Evolutionary conservation across 2,329 filamentous ascomycete genomes (phyloP).

Genomic region (Aspergillus puulaauensis): DNA sequence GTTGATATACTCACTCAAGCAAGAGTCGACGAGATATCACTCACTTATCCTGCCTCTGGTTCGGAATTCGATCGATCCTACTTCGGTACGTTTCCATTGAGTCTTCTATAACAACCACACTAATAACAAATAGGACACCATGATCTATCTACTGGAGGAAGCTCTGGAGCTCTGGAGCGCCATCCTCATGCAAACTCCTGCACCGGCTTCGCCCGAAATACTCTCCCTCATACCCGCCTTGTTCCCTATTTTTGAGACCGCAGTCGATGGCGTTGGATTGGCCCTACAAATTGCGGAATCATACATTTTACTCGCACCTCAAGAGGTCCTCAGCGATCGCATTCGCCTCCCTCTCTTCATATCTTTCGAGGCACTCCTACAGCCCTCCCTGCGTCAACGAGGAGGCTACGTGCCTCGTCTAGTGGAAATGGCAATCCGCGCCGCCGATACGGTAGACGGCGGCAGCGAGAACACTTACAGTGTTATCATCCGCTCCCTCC

Average conservation of each 20-base stretch:
- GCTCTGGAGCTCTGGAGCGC: conserved; percentile 85
- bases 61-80: conserved; percentile 72
- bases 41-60: conserved; percentile 79
- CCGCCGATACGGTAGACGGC: conserved; percentile 63
- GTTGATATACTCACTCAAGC: conserved; percentile 81
- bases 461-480: conserved; percentile 55
- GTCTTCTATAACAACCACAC: neutral
- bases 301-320: conserved; percentile 66
- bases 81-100: conserved; percentile 54
- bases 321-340: conserved; percentile 43
- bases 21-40: conserved; percentile 75
- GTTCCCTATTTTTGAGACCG: conserved; percentile 66
- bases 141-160: conserved; percentile 86
- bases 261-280: conserved; percentile 61
- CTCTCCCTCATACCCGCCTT: conserved; percentile 61
- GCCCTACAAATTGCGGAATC: conserved; percentile 66
- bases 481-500: conserved; percentile 64
- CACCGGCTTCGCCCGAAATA: conserved; percentile 61
- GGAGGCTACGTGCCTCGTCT: conserved; percentile 45
- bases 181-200: conserved; percentile 65
- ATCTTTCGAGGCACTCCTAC: conserved; percentile 42
- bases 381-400: conserved; percentile 38
- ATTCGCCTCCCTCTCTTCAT: conserved; percentile 37
- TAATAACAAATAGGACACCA: conserved; percentile 50
- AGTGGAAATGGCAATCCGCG: conserved; percentile 65